Base-by-base conservation (phyloP, 495 filamentous ascomycete genomes). In the Trichoderma erinaceum region DNA sequence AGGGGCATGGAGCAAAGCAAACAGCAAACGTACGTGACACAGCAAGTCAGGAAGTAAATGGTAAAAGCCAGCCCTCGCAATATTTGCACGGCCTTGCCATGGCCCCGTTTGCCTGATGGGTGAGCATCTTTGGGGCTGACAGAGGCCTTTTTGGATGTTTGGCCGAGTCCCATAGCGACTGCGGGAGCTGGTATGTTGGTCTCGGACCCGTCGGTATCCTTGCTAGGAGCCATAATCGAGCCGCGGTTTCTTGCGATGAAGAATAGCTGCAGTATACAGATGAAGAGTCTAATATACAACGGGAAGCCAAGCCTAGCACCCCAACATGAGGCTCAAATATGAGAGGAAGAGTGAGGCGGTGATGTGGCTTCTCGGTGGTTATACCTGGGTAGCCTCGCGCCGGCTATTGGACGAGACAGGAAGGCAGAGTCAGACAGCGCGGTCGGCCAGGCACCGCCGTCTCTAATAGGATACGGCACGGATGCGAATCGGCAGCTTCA, bases 91-190 rank as follows among this genome's bases (percentile, higher is more conserved):
- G 83, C 74, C 44, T 83, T 77, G 46, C 89, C 87, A 83, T 95
- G 87, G 73, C 89, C 89, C 58, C 89, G 81, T 64, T 84, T 82
- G 8, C 87, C 88, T 12, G 82, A 87, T 11, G 88, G 87, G 73
- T 91, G 88, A 29, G 18, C 65, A 52, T 67, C 65, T 16, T 56
- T n/a, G 46, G 46, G 18, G 27, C 8, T 21, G 13, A 25, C 13
- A 61, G 56, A 61, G 56, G 3, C 56, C 25, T 61, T 32, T 61
- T 13, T 13, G 56, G 56, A 18, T 11, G 56, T 21, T 35, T 67
- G 44, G 18, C 18, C n/a, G 25, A 35, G 46, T 6, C 65, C 65
- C 25, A 52, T 32, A 23, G 44, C 65, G 1, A 56, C 16, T 18
- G 8, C 41, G 44, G 15, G 65, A 44, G 44, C 27, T 6, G 65